Evolutionary conservation across 2,329 filamentous ascomycete genomes (phyloP).

Genomic region (Ceratocystis diversiconidia): DNA sequence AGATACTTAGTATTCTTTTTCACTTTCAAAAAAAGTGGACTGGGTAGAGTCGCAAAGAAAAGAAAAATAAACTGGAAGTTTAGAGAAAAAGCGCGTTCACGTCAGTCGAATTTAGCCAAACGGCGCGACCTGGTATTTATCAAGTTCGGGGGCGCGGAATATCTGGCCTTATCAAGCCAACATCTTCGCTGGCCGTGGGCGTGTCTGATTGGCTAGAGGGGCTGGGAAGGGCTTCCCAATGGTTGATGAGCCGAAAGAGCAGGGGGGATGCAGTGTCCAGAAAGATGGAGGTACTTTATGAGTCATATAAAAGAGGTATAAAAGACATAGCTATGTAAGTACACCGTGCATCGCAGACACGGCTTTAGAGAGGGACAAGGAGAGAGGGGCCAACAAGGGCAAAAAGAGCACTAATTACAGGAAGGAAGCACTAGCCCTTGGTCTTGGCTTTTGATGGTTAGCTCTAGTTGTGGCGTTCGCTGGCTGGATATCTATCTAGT

Average conservation of each 20-base stretch:
- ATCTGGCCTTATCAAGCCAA: conserved; percentile 18
- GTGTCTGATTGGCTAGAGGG: conserved; percentile 14
- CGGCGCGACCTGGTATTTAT: conserved; percentile 21
- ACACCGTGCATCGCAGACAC: conserved; percentile 8
- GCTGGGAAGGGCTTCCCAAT: not conserved
- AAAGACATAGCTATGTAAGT: not conserved
- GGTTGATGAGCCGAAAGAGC: not conserved
- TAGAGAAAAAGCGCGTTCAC: conserved; percentile 20
- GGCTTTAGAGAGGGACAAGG: not conserved
- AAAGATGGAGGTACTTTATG: conserved; percentile 10
- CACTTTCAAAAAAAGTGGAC: not conserved
- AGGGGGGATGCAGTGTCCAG: conserved; percentile 4
- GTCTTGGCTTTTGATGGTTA: not conserved
- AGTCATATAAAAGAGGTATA: conserved; percentile 9
- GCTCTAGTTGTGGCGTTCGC: not conserved
- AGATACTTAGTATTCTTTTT: conserved; percentile 2
- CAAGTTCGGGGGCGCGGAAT: conserved; percentile 18
- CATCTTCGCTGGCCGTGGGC: conserved; percentile 5
- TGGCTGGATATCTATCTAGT: not conserved
- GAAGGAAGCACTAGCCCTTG: not conserved
- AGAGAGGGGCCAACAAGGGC: not conserved
- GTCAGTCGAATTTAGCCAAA: conserved; percentile 19
- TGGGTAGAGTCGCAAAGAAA: conserved; percentile 12
- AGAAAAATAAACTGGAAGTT: conserved; percentile 15
- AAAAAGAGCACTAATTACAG: conserved; percentile 2